Evolutionary conservation across 495 filamentous ascomycete genomes (phyloP).

Genomic region (Mycothermus thermophilus): DNA sequence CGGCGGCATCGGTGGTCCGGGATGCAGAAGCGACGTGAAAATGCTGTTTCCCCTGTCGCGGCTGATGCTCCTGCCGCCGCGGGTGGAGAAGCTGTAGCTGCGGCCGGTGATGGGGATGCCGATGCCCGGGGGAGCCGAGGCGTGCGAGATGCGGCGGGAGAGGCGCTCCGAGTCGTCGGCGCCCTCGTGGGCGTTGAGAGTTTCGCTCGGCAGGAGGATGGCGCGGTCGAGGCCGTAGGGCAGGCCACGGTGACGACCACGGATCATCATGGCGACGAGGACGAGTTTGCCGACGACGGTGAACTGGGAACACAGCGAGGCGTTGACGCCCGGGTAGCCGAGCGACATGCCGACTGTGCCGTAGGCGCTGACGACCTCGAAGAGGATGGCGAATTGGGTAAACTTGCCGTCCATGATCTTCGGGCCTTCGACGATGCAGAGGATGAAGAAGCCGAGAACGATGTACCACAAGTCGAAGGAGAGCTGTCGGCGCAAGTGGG

Average conservation of each 20-base stretch:
- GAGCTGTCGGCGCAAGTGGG: constrained; percentile 78
- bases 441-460: constrained; percentile 75
- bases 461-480: constrained; percentile 95
- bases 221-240: constrained; percentile 88
- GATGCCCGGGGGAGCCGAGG: too few relatives aligned
- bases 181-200: constrained; percentile 55
- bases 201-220: constrained; percentile 69
- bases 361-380: constrained; percentile 85
- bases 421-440: constrained; percentile 66
- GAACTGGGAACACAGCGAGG: constrained; percentile 72
- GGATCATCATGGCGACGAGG: constrained; percentile 85
- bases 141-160: constrained; percentile 40
- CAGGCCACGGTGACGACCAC: constrained; percentile 81
- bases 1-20: constrained; percentile 21
- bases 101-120: too few relatives aligned
- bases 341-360: constrained; percentile 87
- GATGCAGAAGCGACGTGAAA: constrained; percentile 24
- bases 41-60: constrained; percentile 20
- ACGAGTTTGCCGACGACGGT: constrained; percentile 72
- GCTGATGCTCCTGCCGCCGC: constrained; percentile 13
- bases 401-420: constrained; percentile 49
- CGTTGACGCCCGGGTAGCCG: constrained; percentile 59
- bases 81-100: constrained; percentile 9
- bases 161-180: constrained; percentile 42
- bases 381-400: constrained; percentile 68